A percentile compares a stretch with the other conserved stretches of the same genome.
Evolutionary conservation across 2,329 filamentous ascomycete species (phyloP).

Genomic region (Talaromyces sp.): DNA sequence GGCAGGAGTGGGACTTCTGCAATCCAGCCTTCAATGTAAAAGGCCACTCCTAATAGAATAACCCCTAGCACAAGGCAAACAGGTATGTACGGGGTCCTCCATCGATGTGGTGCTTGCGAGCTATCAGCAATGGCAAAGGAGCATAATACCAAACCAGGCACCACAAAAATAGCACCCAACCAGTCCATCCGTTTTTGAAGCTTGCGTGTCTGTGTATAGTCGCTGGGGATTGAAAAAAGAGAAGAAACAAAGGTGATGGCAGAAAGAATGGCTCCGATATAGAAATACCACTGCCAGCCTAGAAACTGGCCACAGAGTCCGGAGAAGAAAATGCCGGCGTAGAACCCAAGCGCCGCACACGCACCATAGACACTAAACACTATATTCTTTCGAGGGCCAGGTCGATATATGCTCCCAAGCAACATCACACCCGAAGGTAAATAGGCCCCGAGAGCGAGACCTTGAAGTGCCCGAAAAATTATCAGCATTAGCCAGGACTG

Average conservation of each 20-base stretch:
- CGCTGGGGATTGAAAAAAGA: neutral
- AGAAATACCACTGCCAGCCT: conserved; percentile 55
- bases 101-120: conserved; percentile 59
- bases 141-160: conserved; percentile 62
- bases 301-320: conserved; percentile 54
- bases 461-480: conserved; percentile 58
- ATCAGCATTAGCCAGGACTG: conserved; percentile 54
- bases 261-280: conserved; percentile 60
- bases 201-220: conserved; percentile 28
- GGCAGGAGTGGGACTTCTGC: conserved; percentile 65
- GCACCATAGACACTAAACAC: conserved; percentile 57
- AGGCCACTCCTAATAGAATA: conserved; percentile 51
- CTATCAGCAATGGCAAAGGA: conserved; percentile 72
- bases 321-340: conserved; percentile 59
- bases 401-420: conserved; percentile 54
- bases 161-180: conserved; percentile 51
- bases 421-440: conserved; percentile 57
- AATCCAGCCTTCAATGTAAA: conserved; percentile 65
- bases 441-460: conserved; percentile 57
- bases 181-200: conserved; percentile 23
- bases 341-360: conserved; percentile 45
- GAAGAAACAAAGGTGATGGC: conserved; percentile 26
- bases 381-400: conserved; percentile 52
- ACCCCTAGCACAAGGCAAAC: conserved; percentile 58
- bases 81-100: conserved; percentile 58